A percentile compares a stretch with the other conserved stretches of the same genome.
Conservation (phyloP, 139 green algal species). For the Coelastrella sp. region DNA sequence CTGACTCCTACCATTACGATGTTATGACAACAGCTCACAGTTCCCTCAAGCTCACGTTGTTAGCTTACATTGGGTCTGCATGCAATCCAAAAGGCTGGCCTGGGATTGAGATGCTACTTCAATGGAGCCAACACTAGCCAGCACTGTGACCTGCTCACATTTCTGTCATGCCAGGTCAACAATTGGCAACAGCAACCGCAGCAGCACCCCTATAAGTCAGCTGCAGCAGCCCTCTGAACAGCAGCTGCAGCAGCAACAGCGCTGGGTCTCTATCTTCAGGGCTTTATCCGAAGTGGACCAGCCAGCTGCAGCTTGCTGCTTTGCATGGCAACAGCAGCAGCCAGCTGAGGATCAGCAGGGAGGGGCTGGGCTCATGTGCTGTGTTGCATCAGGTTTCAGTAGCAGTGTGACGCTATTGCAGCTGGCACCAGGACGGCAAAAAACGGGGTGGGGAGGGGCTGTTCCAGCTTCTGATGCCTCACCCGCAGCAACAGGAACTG, state of each 20-base stretch:
- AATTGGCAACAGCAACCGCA: no score
- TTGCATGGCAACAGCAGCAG: not conserved
- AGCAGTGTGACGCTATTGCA: not conserved
- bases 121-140: no score
- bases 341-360: not conserved
- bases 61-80: no score
- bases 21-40: no score
- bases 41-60: no score
- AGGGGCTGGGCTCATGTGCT: not conserved
- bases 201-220: not conserved
- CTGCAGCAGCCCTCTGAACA: conserved; percentile 23
- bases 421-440: not conserved
- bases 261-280: not conserved
- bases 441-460: not conserved
- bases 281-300: not conserved
- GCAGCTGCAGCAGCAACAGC: conserved; percentile 9
- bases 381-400: not conserved
- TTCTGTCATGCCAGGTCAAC: no score
- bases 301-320: conserved; percentile 27
- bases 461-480: no score
- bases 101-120: no score
- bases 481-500: no score
- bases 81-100: no score
- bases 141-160: no score
- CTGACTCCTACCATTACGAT: no score